Evolutionary conservation across 495 filamentous ascomycete genomes (phyloP).

Genomic region (Podospora conica): DNA sequence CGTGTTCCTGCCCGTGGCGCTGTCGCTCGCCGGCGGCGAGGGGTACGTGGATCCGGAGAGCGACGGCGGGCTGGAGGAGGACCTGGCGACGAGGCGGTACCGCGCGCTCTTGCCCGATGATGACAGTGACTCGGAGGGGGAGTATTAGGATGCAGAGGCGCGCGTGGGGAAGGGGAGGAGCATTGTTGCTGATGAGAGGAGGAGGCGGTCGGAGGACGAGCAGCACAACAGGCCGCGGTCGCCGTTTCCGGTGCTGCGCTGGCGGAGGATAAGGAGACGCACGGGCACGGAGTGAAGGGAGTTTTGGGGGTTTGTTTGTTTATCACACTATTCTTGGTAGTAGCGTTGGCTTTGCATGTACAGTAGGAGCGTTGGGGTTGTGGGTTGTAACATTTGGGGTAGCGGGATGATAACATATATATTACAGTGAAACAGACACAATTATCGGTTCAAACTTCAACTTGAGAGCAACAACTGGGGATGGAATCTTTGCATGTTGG

Average conservation of each 20-base stretch:
- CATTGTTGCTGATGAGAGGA: too few species aligned
- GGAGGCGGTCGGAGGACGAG: too few species aligned
- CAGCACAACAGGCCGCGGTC: too few species aligned
- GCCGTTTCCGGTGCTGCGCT: too few species aligned
- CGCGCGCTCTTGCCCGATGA: constrained; percentile 39
- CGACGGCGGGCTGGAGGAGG: constrained; percentile 79
- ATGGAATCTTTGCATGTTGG: neutral
- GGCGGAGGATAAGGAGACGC: too few species aligned
- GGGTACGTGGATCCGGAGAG: constrained; percentile 82
- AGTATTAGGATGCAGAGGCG: constrained; percentile 21
- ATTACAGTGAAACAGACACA: neutral
- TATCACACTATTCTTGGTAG: neutral
- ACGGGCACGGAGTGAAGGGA: neutral
- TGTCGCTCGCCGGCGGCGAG: constrained; percentile 80
- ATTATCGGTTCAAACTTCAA: neutral
- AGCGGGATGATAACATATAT: neutral
- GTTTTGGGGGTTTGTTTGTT: neutral
- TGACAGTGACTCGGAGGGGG: constrained; percentile 37
- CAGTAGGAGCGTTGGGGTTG: neutral
- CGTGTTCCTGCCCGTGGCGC: constrained; percentile 83
- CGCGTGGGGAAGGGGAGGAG: neutral
- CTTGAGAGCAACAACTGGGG: too few species aligned
- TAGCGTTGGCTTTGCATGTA: neutral
- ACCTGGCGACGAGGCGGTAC: constrained; percentile 52
- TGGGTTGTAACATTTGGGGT: neutral